Evolutionary conservation across 768 basidiomycete species (phyloP).

Genomic region (Cystobasidium ongulense): DNA sequence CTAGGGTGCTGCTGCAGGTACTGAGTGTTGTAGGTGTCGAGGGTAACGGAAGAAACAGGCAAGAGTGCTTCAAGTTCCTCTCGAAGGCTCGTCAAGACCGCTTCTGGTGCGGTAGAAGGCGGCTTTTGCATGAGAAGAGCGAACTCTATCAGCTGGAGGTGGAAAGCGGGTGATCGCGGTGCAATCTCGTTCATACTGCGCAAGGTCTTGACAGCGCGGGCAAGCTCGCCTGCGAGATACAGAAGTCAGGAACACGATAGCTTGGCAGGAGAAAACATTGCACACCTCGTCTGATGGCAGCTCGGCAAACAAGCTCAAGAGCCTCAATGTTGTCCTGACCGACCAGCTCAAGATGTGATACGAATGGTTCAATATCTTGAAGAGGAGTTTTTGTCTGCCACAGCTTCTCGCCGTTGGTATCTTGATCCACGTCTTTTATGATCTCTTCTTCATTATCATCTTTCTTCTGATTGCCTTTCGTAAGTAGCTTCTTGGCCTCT

Average conservation of each 20-base stretch:
- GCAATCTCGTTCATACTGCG: constrained; percentile 37
- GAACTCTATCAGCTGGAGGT: not conserved
- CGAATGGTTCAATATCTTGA: constrained; percentile 64
- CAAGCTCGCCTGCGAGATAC: constrained; percentile 57
- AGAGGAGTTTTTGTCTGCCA: constrained; percentile 59
- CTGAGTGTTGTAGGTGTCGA: not conserved
- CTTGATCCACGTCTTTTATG: constrained; percentile 56
- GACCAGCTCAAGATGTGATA: constrained; percentile 57
- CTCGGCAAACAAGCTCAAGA: constrained; percentile 70
- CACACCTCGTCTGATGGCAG: constrained; percentile 71
- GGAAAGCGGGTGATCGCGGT: constrained; percentile 2
- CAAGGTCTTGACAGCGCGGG: constrained; percentile 69
- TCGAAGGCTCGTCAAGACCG: not conserved
- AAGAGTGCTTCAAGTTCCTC: constrained; percentile 7
- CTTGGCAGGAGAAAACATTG: constrained; percentile 32
- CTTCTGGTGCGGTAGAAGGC: not conserved
- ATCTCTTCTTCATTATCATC: constrained; percentile 45
- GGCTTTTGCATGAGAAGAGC: not conserved
- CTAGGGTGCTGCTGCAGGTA: constrained; percentile 24
- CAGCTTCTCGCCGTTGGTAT: constrained; percentile 69
- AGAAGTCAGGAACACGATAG: not conserved
- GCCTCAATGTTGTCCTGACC: constrained; percentile 56
- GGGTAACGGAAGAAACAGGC: not conserved
- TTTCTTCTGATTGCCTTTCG: not conserved
- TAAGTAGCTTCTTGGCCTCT: not conserved